Evolutionary conservation across 2,329 filamentous ascomycete species (phyloP).

Genomic region (Aspergillus fructus): DNA sequence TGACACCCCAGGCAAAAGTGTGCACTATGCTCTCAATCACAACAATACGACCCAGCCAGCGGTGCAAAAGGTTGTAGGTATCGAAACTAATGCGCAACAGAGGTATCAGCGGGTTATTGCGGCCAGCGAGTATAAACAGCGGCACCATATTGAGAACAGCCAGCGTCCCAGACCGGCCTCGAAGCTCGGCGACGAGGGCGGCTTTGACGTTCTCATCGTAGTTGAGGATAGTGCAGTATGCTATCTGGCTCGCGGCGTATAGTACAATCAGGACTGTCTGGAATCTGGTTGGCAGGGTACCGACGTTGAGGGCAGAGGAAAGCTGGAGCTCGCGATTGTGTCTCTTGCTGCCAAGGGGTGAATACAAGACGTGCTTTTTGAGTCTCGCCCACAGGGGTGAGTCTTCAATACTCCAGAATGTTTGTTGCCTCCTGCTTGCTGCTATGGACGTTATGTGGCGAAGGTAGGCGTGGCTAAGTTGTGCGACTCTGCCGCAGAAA

Average conservation of each 20-base stretch:
- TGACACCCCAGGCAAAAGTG: slow-evolving; percentile 73
- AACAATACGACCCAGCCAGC: slow-evolving; percentile 77
- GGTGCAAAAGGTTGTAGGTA: slow-evolving; percentile 87
- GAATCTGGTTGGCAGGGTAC: slow-evolving; percentile 76
- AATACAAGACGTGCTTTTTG: slow-evolving; percentile 52
- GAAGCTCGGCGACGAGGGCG: slow-evolving; percentile 74
- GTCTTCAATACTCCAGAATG: slow-evolving; percentile 46
- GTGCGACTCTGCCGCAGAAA: slow-evolving; percentile 41
- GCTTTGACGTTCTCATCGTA: slow-evolving; percentile 43
- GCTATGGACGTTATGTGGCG: slow-evolving; percentile 44
- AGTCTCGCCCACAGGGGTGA: slow-evolving; percentile 42
- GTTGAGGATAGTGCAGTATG: slow-evolving; percentile 62
- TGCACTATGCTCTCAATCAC: slow-evolving; percentile 71
- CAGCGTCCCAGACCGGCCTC: slow-evolving; percentile 81
- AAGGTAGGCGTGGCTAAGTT: slow-evolving; percentile 46
- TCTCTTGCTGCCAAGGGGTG: slow-evolving; percentile 70
- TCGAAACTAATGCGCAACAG: slow-evolving; percentile 88
- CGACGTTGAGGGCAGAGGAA: slow-evolving; percentile 66
- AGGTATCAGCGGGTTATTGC: slow-evolving; percentile 88
- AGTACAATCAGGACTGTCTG: slow-evolving; percentile 67
- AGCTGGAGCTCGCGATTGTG: slow-evolving; percentile 75
- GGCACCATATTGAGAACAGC: slow-evolving; percentile 90
- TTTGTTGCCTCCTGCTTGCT: slow-evolving; percentile 39
- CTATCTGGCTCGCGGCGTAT: slow-evolving; percentile 72
- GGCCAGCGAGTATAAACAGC: slow-evolving; percentile 80